Conservation (phyloP, 495 filamentous ascomycete species). For the Lophiostoma macrostomum region DNA sequence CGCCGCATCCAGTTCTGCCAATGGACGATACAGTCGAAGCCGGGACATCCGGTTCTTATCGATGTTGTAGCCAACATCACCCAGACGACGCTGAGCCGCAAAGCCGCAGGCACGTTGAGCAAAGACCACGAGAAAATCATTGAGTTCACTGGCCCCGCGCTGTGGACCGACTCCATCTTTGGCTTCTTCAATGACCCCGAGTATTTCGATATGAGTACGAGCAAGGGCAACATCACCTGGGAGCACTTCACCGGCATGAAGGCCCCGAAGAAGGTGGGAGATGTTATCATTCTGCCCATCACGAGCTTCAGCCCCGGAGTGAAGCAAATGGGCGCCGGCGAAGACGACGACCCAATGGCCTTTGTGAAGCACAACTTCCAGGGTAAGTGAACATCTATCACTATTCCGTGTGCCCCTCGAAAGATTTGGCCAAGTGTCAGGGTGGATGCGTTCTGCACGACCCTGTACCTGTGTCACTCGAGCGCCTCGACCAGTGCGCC, state of each 20-base stretch:
- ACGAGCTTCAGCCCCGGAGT: constrained; percentile 97
- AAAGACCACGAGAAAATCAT: constrained; percentile 74
- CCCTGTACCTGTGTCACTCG: neutral
- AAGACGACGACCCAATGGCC: constrained; percentile 90
- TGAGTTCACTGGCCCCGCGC: constrained; percentile 90
- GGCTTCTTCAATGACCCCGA: constrained; percentile 86
- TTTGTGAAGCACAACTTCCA: constrained; percentile 98
- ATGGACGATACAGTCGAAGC: constrained; percentile 96
- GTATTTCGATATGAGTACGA: constrained; percentile 77
- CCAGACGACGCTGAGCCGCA: constrained; percentile 71
- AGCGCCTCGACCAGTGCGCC: constrained; percentile 18
- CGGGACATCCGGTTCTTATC: constrained; percentile 86
- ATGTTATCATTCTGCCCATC: constrained; percentile 91
- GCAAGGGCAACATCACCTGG: constrained; percentile 74
- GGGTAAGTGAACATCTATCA: constrained; percentile 52
- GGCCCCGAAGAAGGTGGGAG: constrained; percentile 77
- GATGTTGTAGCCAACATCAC: constrained; percentile 87
- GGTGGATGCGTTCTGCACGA: neutral
- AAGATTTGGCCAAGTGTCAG: constrained; percentile 1
- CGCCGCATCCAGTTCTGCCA: constrained; percentile 97
- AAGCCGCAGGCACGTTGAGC: constrained; percentile 64
- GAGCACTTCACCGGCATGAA: constrained; percentile 86
- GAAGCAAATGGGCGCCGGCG: constrained; percentile 87
- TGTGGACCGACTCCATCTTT: constrained; percentile 94
- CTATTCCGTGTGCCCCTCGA: constrained; percentile 28